A percentile compares a stretch with the other conserved stretches of the same genome.
These are phyloP conservation scores for Ilyonectria sp. DNA, from an alignment of 2,329 filamentous ascomycete genomes.

Conservation along the genomic window DNA sequence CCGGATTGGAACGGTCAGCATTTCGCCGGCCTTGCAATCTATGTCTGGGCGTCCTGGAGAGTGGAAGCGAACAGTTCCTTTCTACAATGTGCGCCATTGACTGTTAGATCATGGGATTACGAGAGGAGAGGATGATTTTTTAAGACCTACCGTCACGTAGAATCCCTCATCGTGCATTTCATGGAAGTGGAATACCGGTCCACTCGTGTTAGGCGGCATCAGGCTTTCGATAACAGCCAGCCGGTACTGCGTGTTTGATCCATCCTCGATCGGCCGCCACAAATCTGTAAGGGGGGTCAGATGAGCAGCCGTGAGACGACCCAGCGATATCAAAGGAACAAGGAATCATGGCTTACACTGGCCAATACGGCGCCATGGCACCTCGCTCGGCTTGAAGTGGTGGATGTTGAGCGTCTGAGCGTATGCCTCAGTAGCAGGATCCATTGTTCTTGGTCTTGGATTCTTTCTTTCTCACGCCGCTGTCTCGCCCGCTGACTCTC, in stretches of 20 bases:
- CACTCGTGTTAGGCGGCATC: constrained; percentile 35
- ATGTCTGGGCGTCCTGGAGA: constrained; percentile 37
- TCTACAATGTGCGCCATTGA: constrained; percentile 16
- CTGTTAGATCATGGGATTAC: not conserved
- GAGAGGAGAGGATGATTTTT: not conserved
- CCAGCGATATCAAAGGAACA: not conserved
- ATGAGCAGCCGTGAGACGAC: not conserved
- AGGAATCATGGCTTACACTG: constrained; percentile 34
- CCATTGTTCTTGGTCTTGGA: constrained; percentile 22
- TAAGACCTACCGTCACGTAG: constrained; percentile 35
- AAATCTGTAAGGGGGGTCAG: constrained; percentile 28
- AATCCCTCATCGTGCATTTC: constrained; percentile 45
- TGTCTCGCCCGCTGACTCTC: not conserved
- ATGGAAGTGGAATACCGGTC: constrained; percentile 42
- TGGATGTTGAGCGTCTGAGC: constrained; percentile 38
- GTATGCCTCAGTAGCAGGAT: constrained; percentile 35
- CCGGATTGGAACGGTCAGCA: constrained; percentile 42
- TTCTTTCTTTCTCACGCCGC: not conserved
- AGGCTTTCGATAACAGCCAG: constrained; percentile 40
- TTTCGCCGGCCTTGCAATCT: constrained; percentile 41
- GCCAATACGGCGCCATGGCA: constrained; percentile 40
- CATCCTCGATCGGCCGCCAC: constrained; percentile 40
- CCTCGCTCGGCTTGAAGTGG: constrained; percentile 41
- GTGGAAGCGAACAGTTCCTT: constrained; percentile 42
- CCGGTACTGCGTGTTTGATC: constrained; percentile 41